Evolutionary conservation across 2,329 filamentous ascomycete species (phyloP), one percentile per base, ranked within the genome.

Genomic region (Venturia aucupariae): DNA sequence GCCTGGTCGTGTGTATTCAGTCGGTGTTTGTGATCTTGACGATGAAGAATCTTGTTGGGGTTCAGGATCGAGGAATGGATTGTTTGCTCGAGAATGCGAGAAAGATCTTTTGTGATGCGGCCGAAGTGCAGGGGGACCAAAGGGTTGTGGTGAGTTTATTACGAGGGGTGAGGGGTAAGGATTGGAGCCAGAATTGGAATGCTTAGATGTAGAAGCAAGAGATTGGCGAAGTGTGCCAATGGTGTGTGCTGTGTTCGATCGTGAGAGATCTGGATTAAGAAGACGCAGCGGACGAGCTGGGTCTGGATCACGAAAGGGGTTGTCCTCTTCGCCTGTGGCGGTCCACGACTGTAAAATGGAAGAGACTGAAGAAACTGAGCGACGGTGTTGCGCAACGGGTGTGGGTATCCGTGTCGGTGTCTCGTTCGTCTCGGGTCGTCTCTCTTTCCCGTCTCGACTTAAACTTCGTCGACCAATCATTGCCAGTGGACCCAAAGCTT

Each of bases 271-370:
- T 8, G 63, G 32, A 27, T 64, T 64, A 5, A 42, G 39, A 5
- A 64, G n/a, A 27, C 44, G 30, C 11, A 64, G 24, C 27, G 63
- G 63, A 32, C 51, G 38, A 32, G 27, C 38, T 22, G 35, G 24
- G 11, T 60, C 63, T 39, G 63, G 63, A 61, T 64, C 63, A 19
- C 63, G 63, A 22, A 64, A 64, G 39, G 63, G 63, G 38, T 64
- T 64, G 38, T 63, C 59, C 4, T 55, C 41, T 3, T 63, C 62
- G 51, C 35, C 62, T 24, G 48, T 44, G 27, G 62, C 15, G 1
- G 30, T 63, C 62, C 62, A 63, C 17, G 62, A 63, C 48, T 63
- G 62, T 55, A 63, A 59, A 13, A 63, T 54, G 15, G 44, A 54
- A 19, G 62, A 24, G 19, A 63, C 62, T 13, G 62, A 59, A 19